phyloP scores from a whole-genome alignment of 140 eudicot species.

The Anethum foeniculum region DNA sequence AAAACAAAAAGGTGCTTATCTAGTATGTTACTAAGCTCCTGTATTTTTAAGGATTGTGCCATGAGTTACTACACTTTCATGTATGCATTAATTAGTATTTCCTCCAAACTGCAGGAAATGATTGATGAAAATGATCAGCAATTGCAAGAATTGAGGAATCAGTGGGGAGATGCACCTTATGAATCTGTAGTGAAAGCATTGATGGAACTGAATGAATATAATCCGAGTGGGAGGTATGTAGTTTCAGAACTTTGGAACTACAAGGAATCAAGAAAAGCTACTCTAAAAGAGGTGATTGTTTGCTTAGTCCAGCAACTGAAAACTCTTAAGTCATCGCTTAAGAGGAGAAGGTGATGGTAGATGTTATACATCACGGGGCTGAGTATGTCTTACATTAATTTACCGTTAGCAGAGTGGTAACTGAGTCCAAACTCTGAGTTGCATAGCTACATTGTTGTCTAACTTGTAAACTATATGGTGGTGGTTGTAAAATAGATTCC shows the following conservation, averaged over 20 bases:
- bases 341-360: slow-evolving; percentile 43
- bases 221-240: slow-evolving; percentile 67
- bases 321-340: slow-evolving; percentile 36
- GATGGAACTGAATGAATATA: slow-evolving; percentile 57
- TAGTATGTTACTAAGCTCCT: not conserved
- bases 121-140: slow-evolving; percentile 46
- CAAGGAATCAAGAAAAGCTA: slow-evolving; percentile 51
- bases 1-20: not conserved
- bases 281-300: slow-evolving; percentile 47
- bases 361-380: not conserved
- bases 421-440: not conserved
- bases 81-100: not conserved
- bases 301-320: slow-evolving; percentile 43
- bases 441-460: not conserved
- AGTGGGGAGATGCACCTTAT: slow-evolving; percentile 46
- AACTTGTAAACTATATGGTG: not conserved
- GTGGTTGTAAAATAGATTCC: not conserved
- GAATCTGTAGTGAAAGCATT: slow-evolving; percentile 45
- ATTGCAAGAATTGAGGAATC: slow-evolving; percentile 37
- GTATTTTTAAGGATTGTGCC: not conserved
- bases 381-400: not conserved
- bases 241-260: slow-evolving; percentile 65
- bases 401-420: not conserved
- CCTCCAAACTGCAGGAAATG: slow-evolving; percentile 34
- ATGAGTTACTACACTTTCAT: not conserved